Percentiles rank a stretch among this genome's conserved stretches.
These are phyloP conservation scores for Westerdykella aurantiaca DNA, from an alignment of 2,329 filamentous ascomycete genomes.

Conservation along the genomic window DNA sequence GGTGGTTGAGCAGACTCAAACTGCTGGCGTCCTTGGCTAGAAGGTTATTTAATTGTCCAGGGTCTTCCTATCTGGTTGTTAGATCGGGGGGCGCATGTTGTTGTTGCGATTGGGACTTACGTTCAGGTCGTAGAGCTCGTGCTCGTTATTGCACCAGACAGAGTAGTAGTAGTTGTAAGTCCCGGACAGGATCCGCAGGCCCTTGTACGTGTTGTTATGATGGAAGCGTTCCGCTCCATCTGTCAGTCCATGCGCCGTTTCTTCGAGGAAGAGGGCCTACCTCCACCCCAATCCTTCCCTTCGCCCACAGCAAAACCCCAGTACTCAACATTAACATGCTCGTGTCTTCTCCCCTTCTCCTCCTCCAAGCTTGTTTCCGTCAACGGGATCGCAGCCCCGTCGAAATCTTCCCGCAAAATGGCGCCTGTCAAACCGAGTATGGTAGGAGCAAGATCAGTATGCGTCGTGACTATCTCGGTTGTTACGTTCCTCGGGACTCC, in stretches of 20 bases:
- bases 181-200: conserved; percentile 49
- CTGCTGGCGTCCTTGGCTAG: conserved; percentile 28
- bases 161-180: conserved; percentile 60
- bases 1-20: conserved; percentile 6
- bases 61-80: conserved; percentile 21
- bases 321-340: conserved; percentile 38
- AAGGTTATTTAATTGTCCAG: conserved; percentile 19
- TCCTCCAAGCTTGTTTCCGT: conserved; percentile 8
- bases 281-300: conserved; percentile 8
- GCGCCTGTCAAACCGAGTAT: conserved; percentile 29
- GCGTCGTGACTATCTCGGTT: conserved; percentile 33
- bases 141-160: conserved; percentile 64
- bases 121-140: conserved; percentile 60
- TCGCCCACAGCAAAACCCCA: conserved; percentile 4
- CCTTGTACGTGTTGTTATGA: conserved; percentile 57
- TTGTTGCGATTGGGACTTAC: conserved; percentile 30
- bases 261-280: conserved; percentile 1
- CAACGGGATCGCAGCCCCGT: conserved; percentile 33
- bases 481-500: conserved; percentile 23
- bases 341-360: conserved; percentile 11
- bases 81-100: neutral
- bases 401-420: conserved; percentile 24
- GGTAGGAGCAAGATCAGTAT: conserved; percentile 39
- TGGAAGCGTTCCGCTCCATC: conserved; percentile 2
- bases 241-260: neutral